phyloP scores from a whole-genome alignment of 192 early-diverging fungal species.

The Backusella sp. region DNA sequence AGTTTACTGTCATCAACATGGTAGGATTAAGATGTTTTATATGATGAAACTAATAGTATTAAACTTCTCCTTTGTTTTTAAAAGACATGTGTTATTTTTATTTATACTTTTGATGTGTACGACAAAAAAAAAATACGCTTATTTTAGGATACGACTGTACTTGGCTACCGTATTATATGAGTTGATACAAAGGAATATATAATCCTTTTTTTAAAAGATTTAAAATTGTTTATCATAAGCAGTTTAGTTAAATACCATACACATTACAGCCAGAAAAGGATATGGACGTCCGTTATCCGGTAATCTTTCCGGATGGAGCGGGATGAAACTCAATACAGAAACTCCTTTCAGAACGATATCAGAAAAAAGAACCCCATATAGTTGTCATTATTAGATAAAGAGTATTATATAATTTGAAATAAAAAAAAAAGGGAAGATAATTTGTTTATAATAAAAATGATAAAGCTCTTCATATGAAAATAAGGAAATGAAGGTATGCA shows the following conservation, averaged over 20 bases:
- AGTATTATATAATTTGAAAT: not conserved
- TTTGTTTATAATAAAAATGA: not conserved
- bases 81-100: no score
- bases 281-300: not conserved
- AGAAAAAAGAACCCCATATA: not conserved
- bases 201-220: no score
- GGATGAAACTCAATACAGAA: conserved; percentile 46
- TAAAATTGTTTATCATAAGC: no score
- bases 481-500: not conserved
- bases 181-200: no score
- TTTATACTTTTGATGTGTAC: no score
- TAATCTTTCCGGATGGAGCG: not conserved
- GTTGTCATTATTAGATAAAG: not conserved
- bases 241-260: not conserved
- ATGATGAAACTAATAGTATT: no score
- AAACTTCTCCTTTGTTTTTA: no score
- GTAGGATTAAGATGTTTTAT: no score
- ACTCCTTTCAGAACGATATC: conserved; percentile 42
- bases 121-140: no score
- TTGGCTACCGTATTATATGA: no score
- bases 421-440: not conserved
- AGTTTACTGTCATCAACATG: no score
- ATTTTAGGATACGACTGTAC: no score
- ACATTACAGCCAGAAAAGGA: not conserved
- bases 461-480: conserved; percentile 1